Conservation (phyloP, 2,329 filamentous ascomycete species). For the Xylaria sp. region DNA sequence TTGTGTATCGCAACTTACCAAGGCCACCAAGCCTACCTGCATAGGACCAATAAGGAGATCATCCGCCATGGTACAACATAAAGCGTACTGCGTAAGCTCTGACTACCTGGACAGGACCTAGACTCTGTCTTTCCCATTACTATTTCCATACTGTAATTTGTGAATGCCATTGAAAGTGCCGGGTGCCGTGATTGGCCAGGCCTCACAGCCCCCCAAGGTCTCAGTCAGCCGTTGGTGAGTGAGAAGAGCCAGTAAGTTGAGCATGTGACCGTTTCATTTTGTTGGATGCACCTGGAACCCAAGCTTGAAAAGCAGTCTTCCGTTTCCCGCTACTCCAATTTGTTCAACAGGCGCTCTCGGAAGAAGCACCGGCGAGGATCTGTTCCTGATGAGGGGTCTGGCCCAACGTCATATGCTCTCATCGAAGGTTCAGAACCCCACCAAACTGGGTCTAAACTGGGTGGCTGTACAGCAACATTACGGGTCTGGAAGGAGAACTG, state of each 20-base stretch:
- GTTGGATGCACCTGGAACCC: slow-evolving; percentile 14
- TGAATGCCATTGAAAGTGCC: slow-evolving; percentile 17
- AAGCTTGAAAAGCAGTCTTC: neutral
- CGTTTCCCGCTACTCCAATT: neutral
- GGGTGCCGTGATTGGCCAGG: slow-evolving; percentile 25
- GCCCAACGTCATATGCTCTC: slow-evolving; percentile 31
- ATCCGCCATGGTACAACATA: neutral
- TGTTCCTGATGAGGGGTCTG: slow-evolving; percentile 21
- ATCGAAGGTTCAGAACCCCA: neutral
- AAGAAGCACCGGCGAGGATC: slow-evolving; percentile 19
- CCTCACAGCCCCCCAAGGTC: neutral
- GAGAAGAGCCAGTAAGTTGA: slow-evolving; percentile 6
- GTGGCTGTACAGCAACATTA: neutral
- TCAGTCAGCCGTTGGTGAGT: neutral
- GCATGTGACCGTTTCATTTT: slow-evolving; percentile 23
- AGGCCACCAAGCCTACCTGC: neutral
- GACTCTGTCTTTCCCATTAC: neutral
- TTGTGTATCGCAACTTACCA: neutral
- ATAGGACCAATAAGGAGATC: slow-evolving; percentile 15
- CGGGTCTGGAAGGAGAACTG: slow-evolving; percentile 1
- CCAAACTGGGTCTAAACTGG: neutral
- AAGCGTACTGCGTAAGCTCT: neutral
- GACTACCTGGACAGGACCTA: too few relatives aligned
- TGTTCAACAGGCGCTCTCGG: neutral
- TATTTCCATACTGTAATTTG: neutral